A percentile compares a stretch with the other conserved stretches of the same genome.
phyloP scores from a whole-genome alignment of 2,329 filamentous ascomycete genomes.

The Clonostachys byssicola region DNA sequence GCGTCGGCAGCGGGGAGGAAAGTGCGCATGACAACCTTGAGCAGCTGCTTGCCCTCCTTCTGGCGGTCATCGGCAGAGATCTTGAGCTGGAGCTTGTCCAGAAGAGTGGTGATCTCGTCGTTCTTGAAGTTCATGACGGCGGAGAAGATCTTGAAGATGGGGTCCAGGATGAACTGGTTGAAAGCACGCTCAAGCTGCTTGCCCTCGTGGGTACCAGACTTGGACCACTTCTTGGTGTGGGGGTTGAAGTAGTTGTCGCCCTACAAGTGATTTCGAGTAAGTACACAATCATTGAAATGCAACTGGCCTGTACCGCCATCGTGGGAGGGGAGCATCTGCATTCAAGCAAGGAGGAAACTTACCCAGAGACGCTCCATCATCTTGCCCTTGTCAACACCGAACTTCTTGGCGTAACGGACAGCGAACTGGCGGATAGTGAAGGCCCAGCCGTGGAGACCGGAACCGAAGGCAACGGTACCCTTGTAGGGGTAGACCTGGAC shows the following conservation, averaged over 20 bases:
- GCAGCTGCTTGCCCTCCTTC: constrained; percentile 93
- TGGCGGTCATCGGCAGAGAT: constrained; percentile 81
- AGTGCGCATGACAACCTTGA: constrained; percentile 98
- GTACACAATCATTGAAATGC: too few relatives aligned
- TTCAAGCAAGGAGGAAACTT: constrained; percentile 23
- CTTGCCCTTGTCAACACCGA: constrained; percentile 99
- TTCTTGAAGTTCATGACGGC: constrained; percentile 99
- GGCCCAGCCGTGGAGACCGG: constrained; percentile 99
- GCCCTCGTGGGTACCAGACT: constrained; percentile 80
- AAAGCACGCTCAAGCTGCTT: constrained; percentile 95
- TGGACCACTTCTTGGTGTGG: constrained; percentile 99
- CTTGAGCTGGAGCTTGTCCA: constrained; percentile 95
- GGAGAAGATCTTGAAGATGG: constrained; percentile 98
- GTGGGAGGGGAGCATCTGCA: neutral
- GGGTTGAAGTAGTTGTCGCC: constrained; percentile 99
- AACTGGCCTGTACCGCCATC: too few relatives aligned
- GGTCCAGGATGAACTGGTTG: constrained; percentile 99
- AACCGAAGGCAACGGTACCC: constrained; percentile 98
- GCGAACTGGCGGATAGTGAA: constrained; percentile 99
- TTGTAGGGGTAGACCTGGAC: constrained; percentile 98
- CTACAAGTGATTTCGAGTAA: constrained; percentile 13
- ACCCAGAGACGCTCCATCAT: constrained; percentile 99
- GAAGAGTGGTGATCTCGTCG: constrained; percentile 78
- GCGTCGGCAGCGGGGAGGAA: constrained; percentile 98
- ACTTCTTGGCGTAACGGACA: constrained; percentile 96